These are phyloP conservation scores for Cercospora sesami DNA, from an alignment of 2,329 filamentous ascomycete species.

Conservation along the genomic window DNA sequence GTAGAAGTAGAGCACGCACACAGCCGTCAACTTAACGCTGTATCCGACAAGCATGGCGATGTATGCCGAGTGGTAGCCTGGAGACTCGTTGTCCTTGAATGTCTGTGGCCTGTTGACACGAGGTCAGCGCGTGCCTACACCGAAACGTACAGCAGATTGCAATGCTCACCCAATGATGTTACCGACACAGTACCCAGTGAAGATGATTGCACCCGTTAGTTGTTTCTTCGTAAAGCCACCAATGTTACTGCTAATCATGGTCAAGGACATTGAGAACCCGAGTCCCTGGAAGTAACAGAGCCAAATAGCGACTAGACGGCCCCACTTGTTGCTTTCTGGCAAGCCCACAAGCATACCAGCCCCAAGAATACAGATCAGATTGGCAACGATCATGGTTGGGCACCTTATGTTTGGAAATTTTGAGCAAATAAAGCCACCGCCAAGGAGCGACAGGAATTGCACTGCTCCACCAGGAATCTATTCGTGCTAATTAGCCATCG, in stretches of 20 bases:
- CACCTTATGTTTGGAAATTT: constrained; percentile 56
- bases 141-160: neutral
- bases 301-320: constrained; percentile 58
- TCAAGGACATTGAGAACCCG: constrained; percentile 56
- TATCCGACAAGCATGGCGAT: constrained; percentile 61
- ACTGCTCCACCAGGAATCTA: constrained; percentile 59
- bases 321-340: constrained; percentile 56
- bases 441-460: constrained; percentile 56
- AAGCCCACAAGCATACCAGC: constrained; percentile 55
- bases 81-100: constrained; percentile 52
- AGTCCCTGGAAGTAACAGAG: constrained; percentile 57
- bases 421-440: constrained; percentile 55
- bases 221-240: constrained; percentile 59
- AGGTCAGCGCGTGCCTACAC: neutral
- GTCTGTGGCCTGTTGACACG: constrained; percentile 45
- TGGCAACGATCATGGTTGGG: constrained; percentile 58
- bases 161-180: constrained; percentile 49
- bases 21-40: constrained; percentile 52
- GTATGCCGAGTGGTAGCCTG: constrained; percentile 53
- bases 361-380: constrained; percentile 57
- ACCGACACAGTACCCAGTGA: constrained; percentile 49
- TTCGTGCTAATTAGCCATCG: neutral
- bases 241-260: constrained; percentile 56
- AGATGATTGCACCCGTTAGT: constrained; percentile 46
- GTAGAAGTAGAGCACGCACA: constrained; percentile 55